Evolutionary conservation across 192 early-diverging fungal species (phyloP).

Genomic region (Borealophlyctis nickersoniae): DNA sequence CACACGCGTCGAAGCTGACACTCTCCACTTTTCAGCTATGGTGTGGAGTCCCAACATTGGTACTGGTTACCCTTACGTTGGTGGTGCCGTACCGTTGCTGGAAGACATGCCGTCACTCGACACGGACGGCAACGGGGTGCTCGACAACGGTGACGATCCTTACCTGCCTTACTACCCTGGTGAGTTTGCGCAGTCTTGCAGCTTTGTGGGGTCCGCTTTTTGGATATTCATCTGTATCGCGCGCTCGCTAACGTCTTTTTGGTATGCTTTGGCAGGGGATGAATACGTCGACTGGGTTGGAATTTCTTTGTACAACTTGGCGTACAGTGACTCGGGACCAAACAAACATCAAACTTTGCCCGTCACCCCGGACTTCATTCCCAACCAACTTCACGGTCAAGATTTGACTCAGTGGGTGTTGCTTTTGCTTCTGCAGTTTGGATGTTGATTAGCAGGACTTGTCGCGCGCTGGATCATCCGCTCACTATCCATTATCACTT

Average conservation of each 20-base stretch:
- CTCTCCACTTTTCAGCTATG: not conserved
- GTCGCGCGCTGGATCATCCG: too few relatives aligned
- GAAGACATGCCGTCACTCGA: constrained; percentile 21
- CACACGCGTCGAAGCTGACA: not conserved
- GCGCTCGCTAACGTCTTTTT: too few relatives aligned
- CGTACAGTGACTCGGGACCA: constrained; percentile 11
- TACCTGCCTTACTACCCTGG: constrained; percentile 40
- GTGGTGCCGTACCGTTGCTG: too few relatives aligned
- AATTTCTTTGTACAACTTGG: not conserved
- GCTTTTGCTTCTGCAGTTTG: not conserved
- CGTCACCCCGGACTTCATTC: not conserved
- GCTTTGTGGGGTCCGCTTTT: too few relatives aligned
- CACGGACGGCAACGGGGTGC: constrained; percentile 35
- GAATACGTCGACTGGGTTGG: constrained; percentile 17
- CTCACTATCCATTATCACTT: too few relatives aligned
- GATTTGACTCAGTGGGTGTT: not conserved
- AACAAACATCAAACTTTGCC: constrained; percentile 1
- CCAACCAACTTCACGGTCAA: not conserved
- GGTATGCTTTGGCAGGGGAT: too few relatives aligned
- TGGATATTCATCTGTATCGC: too few relatives aligned
- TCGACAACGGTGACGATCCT: constrained; percentile 33
- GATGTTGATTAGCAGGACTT: not conserved
- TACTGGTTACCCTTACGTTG: constrained; percentile 1
- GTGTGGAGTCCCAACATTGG: constrained; percentile 6
- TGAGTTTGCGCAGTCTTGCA: too few relatives aligned